Evolutionary conservation across 2,329 filamentous ascomycete genomes (phyloP).

Genomic region (Fusarium denticulatum): DNA sequence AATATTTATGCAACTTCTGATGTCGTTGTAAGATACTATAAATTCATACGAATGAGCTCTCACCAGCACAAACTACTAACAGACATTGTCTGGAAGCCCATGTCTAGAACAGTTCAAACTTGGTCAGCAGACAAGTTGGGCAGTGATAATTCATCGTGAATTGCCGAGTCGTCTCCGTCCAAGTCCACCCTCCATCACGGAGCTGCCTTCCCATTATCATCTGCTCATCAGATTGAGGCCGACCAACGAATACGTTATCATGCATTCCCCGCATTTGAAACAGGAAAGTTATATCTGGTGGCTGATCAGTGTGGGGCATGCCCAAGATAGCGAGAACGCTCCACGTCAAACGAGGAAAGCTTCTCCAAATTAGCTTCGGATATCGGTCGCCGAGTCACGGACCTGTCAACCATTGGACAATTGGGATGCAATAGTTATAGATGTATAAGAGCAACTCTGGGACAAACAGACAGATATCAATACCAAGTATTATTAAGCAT

Average conservation of each 20-base stretch:
- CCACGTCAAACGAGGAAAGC: constrained; percentile 7
- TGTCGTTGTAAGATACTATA: rapidly evolving
- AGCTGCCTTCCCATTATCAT: neutral
- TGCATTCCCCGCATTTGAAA: constrained; percentile 4
- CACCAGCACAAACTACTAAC: too few relatives aligned
- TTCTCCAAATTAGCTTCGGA: constrained; percentile 2
- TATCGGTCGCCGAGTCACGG: neutral
- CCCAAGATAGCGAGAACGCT: neutral
- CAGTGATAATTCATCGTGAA: neutral
- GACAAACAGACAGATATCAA: too few relatives aligned
- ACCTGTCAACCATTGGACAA: too few relatives aligned
- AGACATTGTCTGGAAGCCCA: neutral
- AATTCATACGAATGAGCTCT: rapidly evolving
- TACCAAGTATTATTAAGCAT: rapidly evolving
- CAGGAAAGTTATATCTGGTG: constrained; percentile 25
- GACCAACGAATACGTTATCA: neutral
- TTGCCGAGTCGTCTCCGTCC: rapidly evolving
- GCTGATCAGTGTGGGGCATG: neutral
- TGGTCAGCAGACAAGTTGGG: neutral
- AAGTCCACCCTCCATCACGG: neutral
- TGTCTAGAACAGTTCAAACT: neutral
- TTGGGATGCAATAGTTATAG: neutral
- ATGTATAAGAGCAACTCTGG: neutral
- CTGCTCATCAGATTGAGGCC: neutral
- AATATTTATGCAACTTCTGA: rapidly evolving